These are phyloP conservation scores for Penicillium capsulatum DNA, from an alignment of 2,329 filamentous ascomycete species.

Conservation along the genomic window DNA sequence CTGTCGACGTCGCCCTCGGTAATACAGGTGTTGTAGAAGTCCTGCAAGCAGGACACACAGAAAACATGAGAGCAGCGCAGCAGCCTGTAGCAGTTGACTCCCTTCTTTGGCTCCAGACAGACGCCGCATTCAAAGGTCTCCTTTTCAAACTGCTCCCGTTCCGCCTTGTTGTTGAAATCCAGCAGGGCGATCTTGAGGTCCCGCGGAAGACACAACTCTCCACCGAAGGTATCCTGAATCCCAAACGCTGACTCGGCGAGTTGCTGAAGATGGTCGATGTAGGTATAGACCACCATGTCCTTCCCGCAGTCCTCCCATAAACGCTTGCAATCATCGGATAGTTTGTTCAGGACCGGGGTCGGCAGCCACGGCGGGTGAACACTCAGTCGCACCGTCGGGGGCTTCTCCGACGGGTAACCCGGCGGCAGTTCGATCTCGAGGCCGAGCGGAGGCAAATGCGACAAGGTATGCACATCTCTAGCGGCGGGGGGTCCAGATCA, in stretches of 20 bases:
- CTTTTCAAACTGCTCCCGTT: slow-evolving; percentile 70
- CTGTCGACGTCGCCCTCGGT: slow-evolving; percentile 73
- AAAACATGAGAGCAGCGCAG: slow-evolving; percentile 86
- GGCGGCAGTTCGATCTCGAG: slow-evolving; percentile 52
- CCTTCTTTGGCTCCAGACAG: slow-evolving; percentile 90
- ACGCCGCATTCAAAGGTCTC: slow-evolving; percentile 85
- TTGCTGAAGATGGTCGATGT: slow-evolving; percentile 59
- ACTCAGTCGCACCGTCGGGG: slow-evolving; percentile 49
- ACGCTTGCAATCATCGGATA: slow-evolving; percentile 46
- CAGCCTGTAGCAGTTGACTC: slow-evolving; percentile 73
- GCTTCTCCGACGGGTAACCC: slow-evolving; percentile 52
- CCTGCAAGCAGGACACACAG: slow-evolving; percentile 78
- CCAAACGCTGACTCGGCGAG: slow-evolving; percentile 54
- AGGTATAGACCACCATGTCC: slow-evolving; percentile 55
- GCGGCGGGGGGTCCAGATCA: slow-evolving; percentile 18
- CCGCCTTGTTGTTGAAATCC: slow-evolving; percentile 72
- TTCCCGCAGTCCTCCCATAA: slow-evolving; percentile 60
- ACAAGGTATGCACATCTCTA: slow-evolving; percentile 46
- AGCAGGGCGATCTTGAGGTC: slow-evolving; percentile 65
- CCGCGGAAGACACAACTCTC: slow-evolving; percentile 46
- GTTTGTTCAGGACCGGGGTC: slow-evolving; percentile 37
- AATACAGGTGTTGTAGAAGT: slow-evolving; percentile 87
- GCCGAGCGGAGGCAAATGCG: slow-evolving; percentile 54
- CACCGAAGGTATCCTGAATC: slow-evolving; percentile 38
- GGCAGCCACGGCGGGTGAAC: slow-evolving; percentile 54